Percentiles rank a stretch among this genome's conserved stretches.
Evolutionary conservation across 2,329 filamentous ascomycete species (phyloP).

Genomic region (Epichloe glyceriae): DNA sequence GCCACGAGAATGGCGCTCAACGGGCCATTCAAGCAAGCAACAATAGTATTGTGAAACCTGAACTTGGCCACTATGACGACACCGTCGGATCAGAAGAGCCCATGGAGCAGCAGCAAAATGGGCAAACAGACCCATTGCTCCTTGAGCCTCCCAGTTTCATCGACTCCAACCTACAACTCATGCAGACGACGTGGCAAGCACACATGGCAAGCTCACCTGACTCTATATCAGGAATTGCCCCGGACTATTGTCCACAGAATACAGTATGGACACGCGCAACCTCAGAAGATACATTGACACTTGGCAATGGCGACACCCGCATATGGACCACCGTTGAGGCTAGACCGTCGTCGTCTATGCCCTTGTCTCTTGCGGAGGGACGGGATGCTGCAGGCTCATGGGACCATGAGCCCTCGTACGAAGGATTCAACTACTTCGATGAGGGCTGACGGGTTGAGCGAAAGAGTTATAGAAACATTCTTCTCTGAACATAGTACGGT

Average conservation of each 20-base stretch:
- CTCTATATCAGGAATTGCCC: neutral
- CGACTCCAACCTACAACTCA: neutral
- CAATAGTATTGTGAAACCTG: neutral
- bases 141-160: neutral
- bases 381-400: neutral
- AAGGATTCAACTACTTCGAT: neutral
- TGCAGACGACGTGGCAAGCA: neutral
- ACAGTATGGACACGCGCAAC: neutral
- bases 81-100: neutral
- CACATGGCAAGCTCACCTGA: neutral
- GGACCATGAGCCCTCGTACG: neutral
- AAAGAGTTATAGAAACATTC: neutral
- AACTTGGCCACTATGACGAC: neutral
- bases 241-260: neutral
- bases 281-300: neutral
- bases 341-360: neutral
- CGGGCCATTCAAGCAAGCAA: neutral
- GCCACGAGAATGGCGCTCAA: neutral
- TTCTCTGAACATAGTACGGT: too few relatives aligned
- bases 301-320: neutral
- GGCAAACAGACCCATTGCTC: neutral
- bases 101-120: neutral
- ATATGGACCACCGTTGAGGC: neutral
- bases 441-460: neutral
- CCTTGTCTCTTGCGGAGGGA: neutral